These are phyloP conservation scores for Schrenkiella parvula DNA, from an alignment of 345 rosid species.

Conservation along the genomic window DNA sequence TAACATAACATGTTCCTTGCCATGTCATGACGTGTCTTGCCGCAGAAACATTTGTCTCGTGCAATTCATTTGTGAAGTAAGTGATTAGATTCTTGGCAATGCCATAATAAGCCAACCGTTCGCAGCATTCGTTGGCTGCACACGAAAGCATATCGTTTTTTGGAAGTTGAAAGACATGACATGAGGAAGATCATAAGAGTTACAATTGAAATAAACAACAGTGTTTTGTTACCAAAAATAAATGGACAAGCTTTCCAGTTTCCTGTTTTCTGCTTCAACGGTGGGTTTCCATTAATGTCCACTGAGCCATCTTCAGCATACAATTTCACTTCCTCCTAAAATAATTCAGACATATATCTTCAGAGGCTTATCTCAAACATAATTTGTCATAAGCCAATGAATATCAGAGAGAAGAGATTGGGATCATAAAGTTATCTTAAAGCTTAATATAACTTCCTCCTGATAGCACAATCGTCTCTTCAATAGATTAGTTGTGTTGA, in stretches of 20 bases:
- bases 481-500: too few species aligned
- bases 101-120: constrained; percentile 55
- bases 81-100: constrained; percentile 29
- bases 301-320: constrained; percentile 88
- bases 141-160: not conserved
- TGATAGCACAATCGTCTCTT: too few species aligned
- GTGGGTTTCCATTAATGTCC: constrained; percentile 56
- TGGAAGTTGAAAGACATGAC: not conserved
- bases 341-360: not conserved
- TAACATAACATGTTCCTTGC: constrained; percentile 58
- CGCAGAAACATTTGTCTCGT: constrained; percentile 27
- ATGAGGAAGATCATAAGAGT: not conserved
- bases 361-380: not conserved
- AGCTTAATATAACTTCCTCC: not conserved
- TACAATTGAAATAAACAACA: not conserved
- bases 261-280: constrained; percentile 54
- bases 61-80: constrained; percentile 22
- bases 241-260: constrained; percentile 86
- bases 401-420: not conserved
- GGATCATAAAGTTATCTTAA: not conserved
- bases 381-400: not conserved
- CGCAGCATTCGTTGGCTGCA: constrained; percentile 33
- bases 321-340: constrained; percentile 35
- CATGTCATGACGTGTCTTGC: constrained; percentile 53
- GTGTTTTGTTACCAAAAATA: constrained; percentile 52